Conservation (phyloP, 1,284 basidiomycete species). For the Pseudozyma sp. region DNA sequence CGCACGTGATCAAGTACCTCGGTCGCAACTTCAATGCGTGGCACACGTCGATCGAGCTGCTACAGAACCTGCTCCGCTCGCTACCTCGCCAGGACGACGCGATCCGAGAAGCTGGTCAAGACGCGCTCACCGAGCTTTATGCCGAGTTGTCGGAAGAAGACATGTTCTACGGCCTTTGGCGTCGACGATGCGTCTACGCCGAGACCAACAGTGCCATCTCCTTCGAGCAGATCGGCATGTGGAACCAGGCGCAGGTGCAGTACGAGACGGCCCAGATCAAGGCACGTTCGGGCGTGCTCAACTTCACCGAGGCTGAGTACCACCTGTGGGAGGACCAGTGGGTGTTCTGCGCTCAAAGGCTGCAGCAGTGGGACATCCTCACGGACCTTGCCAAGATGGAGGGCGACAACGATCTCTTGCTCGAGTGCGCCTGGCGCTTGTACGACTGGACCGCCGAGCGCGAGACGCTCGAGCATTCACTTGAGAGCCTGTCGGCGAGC, state of each 20-base stretch:
- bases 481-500: conserved; percentile 83
- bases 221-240: conserved; percentile 97
- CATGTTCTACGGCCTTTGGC: conserved; percentile 96
- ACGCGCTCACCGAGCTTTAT: conserved; percentile 93
- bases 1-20: conserved; percentile 94
- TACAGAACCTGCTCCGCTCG: conserved; percentile 80
- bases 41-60: conserved; percentile 89
- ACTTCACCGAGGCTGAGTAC: conserved; percentile 95
- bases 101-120: conserved; percentile 85
- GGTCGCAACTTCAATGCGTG: conserved; percentile 96
- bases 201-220: conserved; percentile 94
- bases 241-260: conserved; percentile 88
- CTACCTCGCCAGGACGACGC: conserved; percentile 77
- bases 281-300: conserved; percentile 82
- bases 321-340: conserved; percentile 99
- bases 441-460: conserved; percentile 86
- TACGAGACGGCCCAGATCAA: conserved; percentile 93
- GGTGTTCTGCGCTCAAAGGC: conserved; percentile 93
- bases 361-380: conserved; percentile 96
- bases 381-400: conserved; percentile 83
- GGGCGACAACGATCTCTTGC: conserved; percentile 88
- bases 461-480: conserved; percentile 85
- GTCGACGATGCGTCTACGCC: conserved; percentile 84
- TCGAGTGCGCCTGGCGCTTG: conserved; percentile 95
- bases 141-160: conserved; percentile 96